Percentiles rank a stretch among this genome's conserved stretches.
These are phyloP conservation scores for Starmerella bacillaris DNA, from an alignment of 805 yeast species.

Conservation along the genomic window DNA sequence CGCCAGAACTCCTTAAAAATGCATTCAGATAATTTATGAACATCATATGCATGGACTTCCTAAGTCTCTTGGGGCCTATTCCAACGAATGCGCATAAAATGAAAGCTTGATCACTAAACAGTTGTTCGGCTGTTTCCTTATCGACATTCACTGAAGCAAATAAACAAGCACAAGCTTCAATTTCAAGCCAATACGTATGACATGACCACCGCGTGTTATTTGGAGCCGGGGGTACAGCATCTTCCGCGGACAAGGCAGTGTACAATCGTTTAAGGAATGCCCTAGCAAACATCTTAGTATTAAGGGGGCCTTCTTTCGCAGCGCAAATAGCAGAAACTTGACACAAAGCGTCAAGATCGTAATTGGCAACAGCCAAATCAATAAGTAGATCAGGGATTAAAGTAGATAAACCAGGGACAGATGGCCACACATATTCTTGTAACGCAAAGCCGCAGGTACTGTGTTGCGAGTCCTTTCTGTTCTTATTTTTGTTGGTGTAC, in stretches of 20 bases:
- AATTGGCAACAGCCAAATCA: not conserved
- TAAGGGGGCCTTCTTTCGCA: not conserved
- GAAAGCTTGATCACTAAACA: constrained; percentile 5
- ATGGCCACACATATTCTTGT: constrained; percentile 8
- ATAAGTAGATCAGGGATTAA: constrained; percentile 4
- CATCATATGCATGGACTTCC: constrained; percentile 4
- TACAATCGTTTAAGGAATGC: constrained; percentile 3
- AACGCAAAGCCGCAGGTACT: not conserved
- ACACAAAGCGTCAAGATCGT: constrained; percentile 3
- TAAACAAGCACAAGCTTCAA: constrained; percentile 3
- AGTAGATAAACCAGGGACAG: not conserved
- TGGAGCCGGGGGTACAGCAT: not conserved
- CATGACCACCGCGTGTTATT: constrained; percentile 1
- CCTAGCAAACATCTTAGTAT: constrained; percentile 6
- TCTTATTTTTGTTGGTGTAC: not conserved
- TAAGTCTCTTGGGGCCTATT: constrained; percentile 4
- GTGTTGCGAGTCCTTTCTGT: not conserved
- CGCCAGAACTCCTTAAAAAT: not conserved
- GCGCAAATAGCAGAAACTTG: constrained; percentile 4
- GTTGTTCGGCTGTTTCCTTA: constrained; percentile 2
- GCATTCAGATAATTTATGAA: constrained; percentile 8
- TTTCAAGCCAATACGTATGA: constrained; percentile 3
- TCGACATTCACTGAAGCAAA: constrained; percentile 6
- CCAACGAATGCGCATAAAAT: constrained; percentile 5
- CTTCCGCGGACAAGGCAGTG: not conserved